Evolutionary conservation across 2,329 filamentous ascomycete genomes (phyloP), one percentile per base, ranked within the genome.

Genomic region (Harringtonia lauricola): DNA sequence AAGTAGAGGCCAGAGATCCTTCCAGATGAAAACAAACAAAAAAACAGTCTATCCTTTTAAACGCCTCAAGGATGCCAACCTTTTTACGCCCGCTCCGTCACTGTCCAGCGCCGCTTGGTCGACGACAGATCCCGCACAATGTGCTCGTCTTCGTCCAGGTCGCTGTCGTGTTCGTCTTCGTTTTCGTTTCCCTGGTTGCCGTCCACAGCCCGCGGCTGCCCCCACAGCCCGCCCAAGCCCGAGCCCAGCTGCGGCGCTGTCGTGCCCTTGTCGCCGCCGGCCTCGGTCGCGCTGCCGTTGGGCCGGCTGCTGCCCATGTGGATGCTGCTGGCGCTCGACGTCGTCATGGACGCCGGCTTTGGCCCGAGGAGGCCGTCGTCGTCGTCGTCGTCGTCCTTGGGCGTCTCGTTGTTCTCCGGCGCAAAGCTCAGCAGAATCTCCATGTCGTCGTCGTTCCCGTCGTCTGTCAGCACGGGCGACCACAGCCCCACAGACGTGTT

Each of bases 101-200:
- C 66, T 19, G 72, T 75, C 74, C 74, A 78, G 21, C 73, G 63
- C 41, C 73, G 58, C 58, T 76, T 77, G 2, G 64, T 60, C 18
- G 64, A 60, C 29, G 62, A 65, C 44, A 64, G 45, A 45, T 76
- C 72, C 8, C 68, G 61, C 26, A 64, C 24, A 26, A 26, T 26
- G 24, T 10, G 10, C 24, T 26, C 24, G 10, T 26, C 24, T 26
- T 24, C 66, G 35, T 69, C n/a, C n/a, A n/a, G n/a, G n/a, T n/a
- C n/a, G n/a, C n/a, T n/a, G n/a, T n/a, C n/a, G n/a, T n/a, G n/a
- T n/a, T n/a, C n/a, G n/a, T n/a, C n/a, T n/a, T n/a, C n/a, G n/a
- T n/a, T n/a, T n/a, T n/a, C n/a, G n/a, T n/a, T n/a, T n/a, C n/a
- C n/a, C n/a, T n/a, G n/a, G n/a, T n/a, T n/a, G n/a, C n/a, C 63